A percentile compares a stretch with the other conserved stretches of the same genome.
Conservation (phyloP, 257 asterid genomes). For the Solanum infundibuliforme region DNA sequence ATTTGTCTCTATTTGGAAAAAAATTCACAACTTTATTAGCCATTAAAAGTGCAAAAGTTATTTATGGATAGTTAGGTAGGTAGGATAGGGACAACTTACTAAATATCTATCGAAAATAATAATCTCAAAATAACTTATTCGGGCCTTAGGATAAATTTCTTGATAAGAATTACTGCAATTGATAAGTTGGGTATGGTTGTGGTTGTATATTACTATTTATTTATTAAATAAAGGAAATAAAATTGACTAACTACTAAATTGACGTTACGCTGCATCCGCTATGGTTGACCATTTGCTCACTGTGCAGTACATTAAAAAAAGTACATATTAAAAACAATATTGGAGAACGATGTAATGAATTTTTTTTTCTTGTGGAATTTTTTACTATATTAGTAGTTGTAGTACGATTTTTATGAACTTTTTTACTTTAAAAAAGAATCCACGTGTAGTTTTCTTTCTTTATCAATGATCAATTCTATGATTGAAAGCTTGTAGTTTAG, state of each 20-base stretch:
- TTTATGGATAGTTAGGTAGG: fast-evolving
- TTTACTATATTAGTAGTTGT: background rate
- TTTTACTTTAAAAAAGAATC: background rate
- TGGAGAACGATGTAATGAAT: background rate
- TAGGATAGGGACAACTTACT: fast-evolving
- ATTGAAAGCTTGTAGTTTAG: too few species aligned
- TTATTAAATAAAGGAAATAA: too few species aligned
- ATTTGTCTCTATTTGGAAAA: background rate
- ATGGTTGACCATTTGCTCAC: background rate
- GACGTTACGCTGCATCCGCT: background rate
- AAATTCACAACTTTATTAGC: background rate
- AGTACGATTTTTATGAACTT: background rate
- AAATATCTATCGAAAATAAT: too few species aligned
- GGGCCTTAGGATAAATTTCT: fast-evolving
- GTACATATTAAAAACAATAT: background rate
- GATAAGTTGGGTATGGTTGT: background rate
- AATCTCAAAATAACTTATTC: too few species aligned
- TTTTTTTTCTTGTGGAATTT: background rate
- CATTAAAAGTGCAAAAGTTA: background rate
- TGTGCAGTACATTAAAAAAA: background rate
- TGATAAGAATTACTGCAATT: background rate
- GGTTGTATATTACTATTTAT: too few species aligned
- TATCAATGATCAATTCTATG: background rate
- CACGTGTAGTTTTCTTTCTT: background rate
- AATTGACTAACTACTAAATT: background rate